Percentiles rank a stretch among this genome's conserved stretches.
Evolutionary conservation across 768 basidiomycete species (phyloP).

Genomic region (Lactifluus volemus): DNA sequence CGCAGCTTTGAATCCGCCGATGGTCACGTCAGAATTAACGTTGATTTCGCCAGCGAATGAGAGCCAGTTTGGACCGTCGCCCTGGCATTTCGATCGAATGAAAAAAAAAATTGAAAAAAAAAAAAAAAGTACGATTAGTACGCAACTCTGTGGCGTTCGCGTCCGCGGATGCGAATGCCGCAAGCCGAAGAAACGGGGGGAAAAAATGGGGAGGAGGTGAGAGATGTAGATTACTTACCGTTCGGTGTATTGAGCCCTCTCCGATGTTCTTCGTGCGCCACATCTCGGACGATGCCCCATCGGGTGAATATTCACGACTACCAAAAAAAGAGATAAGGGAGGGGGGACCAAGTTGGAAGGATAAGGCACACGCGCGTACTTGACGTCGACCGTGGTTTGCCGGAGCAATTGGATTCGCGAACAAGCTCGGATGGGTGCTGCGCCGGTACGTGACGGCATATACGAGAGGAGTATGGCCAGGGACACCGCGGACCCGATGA

Average conservation of each 20-base stretch:
- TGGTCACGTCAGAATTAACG: conserved; percentile 39
- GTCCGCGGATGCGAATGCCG: neutral
- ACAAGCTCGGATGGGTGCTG: conserved; percentile 25
- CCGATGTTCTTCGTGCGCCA: conserved; percentile 7
- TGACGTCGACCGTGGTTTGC: conserved; percentile 59
- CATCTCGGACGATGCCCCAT: conserved; percentile 12
- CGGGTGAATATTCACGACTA: conserved; percentile 4
- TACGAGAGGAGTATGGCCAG: conserved; percentile 54
- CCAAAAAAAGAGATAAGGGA: no score
- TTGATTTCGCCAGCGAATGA: conserved; percentile 55
- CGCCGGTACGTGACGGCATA: conserved; percentile 36
- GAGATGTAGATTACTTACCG: neutral
- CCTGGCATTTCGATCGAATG: conserved; percentile 29
- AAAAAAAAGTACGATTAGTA: no score
- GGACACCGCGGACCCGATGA: conserved; percentile 47
- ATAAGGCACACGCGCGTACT: conserved; percentile 27
- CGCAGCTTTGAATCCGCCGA: conserved; percentile 57
- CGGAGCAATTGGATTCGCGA: conserved; percentile 57
- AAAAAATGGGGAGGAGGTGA: no score
- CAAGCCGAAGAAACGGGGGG: neutral
- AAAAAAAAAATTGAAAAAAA: no score
- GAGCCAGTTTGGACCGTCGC: conserved; percentile 54
- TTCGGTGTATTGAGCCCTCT: conserved; percentile 11
- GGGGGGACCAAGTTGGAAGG: neutral
- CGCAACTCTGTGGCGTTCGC: neutral